Evolutionary conservation across 768 basidiomycete species (phyloP).

Genomic region (Collybiopsis luxurians): DNA sequence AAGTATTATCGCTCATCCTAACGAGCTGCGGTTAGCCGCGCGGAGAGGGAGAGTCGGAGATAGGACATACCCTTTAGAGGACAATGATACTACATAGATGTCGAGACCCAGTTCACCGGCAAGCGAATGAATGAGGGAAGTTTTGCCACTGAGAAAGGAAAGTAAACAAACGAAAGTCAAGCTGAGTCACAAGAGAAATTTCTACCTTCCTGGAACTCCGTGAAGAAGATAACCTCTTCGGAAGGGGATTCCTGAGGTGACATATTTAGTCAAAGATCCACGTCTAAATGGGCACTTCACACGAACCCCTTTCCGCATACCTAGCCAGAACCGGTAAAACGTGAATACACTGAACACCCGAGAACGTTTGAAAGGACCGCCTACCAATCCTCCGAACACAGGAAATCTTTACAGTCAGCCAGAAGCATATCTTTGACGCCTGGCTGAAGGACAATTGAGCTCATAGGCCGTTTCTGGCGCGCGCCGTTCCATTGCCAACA

Average conservation of each 20-base stretch:
- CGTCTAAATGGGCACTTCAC: slow-evolving; percentile 10
- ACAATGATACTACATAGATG: slow-evolving; percentile 88
- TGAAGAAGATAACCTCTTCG: slow-evolving; percentile 82
- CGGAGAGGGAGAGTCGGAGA: slow-evolving; percentile 9
- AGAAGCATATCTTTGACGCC: slow-evolving; percentile 91
- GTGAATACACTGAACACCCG: slow-evolving; percentile 17
- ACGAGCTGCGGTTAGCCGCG: slow-evolving; percentile 12
- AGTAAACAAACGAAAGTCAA: not conserved
- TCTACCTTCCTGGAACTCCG: slow-evolving; percentile 86
- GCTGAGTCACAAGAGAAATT: not conserved
- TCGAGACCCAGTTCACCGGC: slow-evolving; percentile 85
- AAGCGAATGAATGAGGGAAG: slow-evolving; percentile 80
- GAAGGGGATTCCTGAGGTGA: slow-evolving; percentile 73
- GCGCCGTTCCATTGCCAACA: slow-evolving; percentile 91
- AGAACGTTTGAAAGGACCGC: slow-evolving; percentile 26
- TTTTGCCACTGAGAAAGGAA: slow-evolving; percentile 62
- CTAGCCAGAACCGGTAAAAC: slow-evolving; percentile 34
- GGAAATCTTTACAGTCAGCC: slow-evolving; percentile 82
- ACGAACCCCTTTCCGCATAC: slow-evolving; percentile 86
- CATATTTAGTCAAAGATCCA: slow-evolving; percentile 13
- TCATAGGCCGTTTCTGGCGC: slow-evolving; percentile 86
- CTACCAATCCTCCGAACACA: slow-evolving; percentile 82
- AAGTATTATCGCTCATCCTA: slow-evolving; percentile 89
- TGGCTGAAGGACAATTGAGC: slow-evolving; percentile 87
- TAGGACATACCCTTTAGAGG: slow-evolving; percentile 71